A percentile compares a stretch with the other conserved stretches of the same genome.
Conservation (phyloP, 1,284 basidiomycete species). For the Ceratobasidium papillatum region DNA sequence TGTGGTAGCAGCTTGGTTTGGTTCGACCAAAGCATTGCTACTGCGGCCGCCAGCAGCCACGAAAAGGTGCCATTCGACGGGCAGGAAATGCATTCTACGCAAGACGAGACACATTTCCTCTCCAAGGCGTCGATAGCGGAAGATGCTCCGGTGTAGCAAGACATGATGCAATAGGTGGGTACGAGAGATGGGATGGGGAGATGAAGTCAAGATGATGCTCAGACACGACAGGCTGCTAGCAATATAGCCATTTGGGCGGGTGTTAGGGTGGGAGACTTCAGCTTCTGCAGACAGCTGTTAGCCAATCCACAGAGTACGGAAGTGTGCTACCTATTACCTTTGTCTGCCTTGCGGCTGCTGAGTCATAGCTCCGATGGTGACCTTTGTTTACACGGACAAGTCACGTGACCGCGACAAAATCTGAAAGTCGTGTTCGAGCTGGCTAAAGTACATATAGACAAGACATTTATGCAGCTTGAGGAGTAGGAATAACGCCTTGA, state of each 20-base stretch:
- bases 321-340: slow-evolving; percentile 2
- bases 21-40: slow-evolving; percentile 13
- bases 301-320: slow-evolving; percentile 13
- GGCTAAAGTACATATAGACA: background rate
- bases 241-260: slow-evolving; percentile 9
- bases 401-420: slow-evolving; percentile 1
- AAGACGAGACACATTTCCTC: background rate
- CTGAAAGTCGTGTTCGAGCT: background rate
- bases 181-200: slow-evolving; percentile 30
- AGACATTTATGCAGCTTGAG: background rate
- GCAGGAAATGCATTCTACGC: background rate
- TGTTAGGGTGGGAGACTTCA: background rate
- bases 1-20: slow-evolving; percentile 2
- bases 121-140: slow-evolving; percentile 20
- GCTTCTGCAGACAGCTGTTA: background rate
- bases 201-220: slow-evolving; percentile 14
- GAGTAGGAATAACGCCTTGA: background rate
- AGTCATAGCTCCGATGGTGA: background rate
- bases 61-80: slow-evolving; percentile 20
- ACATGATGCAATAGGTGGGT: slow-evolving; percentile 15
- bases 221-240: slow-evolving; percentile 9
- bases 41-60: slow-evolving; percentile 34
- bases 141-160: slow-evolving; percentile 18
- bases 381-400: slow-evolving; percentile 16
- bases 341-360: background rate